A percentile compares a stretch with the other conserved stretches of the same genome.
Conservation (phyloP, 768 basidiomycete genomes). For the Russula brevipes region DNA sequence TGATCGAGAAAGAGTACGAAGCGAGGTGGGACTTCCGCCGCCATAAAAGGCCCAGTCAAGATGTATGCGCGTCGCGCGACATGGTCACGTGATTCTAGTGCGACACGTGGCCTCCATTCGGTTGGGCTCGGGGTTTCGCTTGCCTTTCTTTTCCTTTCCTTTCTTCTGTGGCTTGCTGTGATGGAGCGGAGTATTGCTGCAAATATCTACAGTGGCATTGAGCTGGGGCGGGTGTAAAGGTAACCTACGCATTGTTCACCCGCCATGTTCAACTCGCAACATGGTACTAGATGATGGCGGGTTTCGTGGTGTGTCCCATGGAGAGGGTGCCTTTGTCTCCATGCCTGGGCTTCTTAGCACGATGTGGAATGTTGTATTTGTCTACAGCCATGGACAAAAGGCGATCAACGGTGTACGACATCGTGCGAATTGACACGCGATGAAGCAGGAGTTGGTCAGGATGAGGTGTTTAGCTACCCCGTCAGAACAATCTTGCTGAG, state of each 20-base stretch:
- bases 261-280: neutral
- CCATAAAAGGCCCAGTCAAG: neutral
- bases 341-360: neutral
- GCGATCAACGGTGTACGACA: neutral
- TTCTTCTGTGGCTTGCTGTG: neutral
- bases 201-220: neutral
- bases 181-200: neutral
- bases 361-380: constrained; percentile 2
- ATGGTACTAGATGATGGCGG: neutral
- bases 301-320: neutral
- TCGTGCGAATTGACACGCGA: constrained; percentile 26
- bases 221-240: neutral
- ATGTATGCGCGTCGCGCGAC: constrained; percentile 16
- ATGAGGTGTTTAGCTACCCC: neutral
- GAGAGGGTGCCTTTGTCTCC: neutral
- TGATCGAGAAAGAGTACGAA: neutral
- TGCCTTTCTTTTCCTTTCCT: neutral
- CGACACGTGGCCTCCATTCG: neutral
- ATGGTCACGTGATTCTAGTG: constrained; percentile 1
- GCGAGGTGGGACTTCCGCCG: neutral
- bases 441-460: constrained; percentile 2
- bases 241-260: neutral
- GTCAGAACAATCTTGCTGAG: constrained; percentile 18
- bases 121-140: constrained; percentile 6
- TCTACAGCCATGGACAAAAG: constrained; percentile 7